A percentile compares a stretch with the other conserved stretches of the same genome.
These are phyloP conservation scores for Potentilla sterilis DNA, from an alignment of 306 rosid genomes.

Conservation along the genomic window DNA sequence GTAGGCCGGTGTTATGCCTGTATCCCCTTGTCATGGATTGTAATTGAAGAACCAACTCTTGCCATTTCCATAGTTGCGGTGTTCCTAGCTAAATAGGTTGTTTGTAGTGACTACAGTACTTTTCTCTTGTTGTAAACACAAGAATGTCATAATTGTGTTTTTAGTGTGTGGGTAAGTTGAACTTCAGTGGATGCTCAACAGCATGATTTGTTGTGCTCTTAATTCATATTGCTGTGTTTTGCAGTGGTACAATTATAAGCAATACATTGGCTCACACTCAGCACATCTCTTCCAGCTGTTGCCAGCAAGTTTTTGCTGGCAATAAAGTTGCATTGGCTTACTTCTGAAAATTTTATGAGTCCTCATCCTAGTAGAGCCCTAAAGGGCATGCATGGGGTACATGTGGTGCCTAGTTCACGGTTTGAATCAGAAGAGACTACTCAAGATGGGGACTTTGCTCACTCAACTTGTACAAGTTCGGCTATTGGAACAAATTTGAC, in stretches of 20 bases:
- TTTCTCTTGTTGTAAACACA: background rate
- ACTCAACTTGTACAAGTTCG: conserved; percentile 40
- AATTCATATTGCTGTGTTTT: conserved; percentile 16
- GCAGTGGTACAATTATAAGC: conserved; percentile 28
- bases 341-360: conserved; percentile 43
- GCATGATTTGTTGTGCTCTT: conserved; percentile 9
- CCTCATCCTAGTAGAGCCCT: conserved; percentile 55
- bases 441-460: conserved; percentile 40
- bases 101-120: background rate
- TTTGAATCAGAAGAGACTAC: conserved; percentile 48
- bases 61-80: background rate
- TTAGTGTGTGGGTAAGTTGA: background rate
- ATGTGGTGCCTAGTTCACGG: conserved; percentile 54
- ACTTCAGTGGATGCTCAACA: conserved; percentile 6
- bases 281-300: conserved; percentile 35
- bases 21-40: background rate
- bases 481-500: conserved; percentile 45
- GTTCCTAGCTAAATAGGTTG: background rate
- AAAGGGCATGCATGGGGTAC: conserved; percentile 76
- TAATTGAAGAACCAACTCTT: background rate
- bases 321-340: conserved; percentile 31
- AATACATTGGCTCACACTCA: conserved; percentile 25
- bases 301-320: conserved; percentile 81
- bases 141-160: background rate
- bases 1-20: background rate